Percentiles rank a stretch among this genome's conserved stretches.
Evolutionary conservation across 192 early-diverging fungal species (phyloP).

Genomic region (Pecoramyces ruminantium): DNA sequence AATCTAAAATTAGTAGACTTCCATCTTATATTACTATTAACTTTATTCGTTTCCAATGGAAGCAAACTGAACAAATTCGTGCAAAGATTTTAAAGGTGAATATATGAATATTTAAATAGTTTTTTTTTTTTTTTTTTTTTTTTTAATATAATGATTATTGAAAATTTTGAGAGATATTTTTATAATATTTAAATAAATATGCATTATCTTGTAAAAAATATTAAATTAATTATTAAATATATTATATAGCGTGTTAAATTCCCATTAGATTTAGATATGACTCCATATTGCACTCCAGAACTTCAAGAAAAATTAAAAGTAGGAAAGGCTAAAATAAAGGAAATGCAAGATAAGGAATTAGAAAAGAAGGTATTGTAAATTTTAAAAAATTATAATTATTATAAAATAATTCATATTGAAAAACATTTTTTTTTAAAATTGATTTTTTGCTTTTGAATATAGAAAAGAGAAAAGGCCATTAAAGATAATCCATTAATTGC

Average conservation of each 20-base stretch:
- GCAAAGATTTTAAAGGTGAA: slow-evolving; percentile 85
- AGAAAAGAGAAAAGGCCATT: slow-evolving; percentile 2
- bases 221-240: too few species aligned
- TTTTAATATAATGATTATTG: too few species aligned
- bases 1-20: slow-evolving; percentile 58
- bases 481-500: background rate
- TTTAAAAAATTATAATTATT: slow-evolving; percentile 5
- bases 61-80: slow-evolving; percentile 49
- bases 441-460: background rate
- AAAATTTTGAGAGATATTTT: too few species aligned
- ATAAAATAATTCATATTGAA: too few species aligned
- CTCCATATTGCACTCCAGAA: slow-evolving; percentile 70
- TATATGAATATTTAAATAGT: too few species aligned
- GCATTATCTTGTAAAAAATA: too few species aligned
- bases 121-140: too few species aligned
- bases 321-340: slow-evolving; percentile 32
- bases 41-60: slow-evolving; percentile 96
- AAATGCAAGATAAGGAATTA: slow-evolving; percentile 49
- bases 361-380: slow-evolving; percentile 16
- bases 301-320: slow-evolving; percentile 53
- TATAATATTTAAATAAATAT: too few species aligned
- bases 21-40: slow-evolving; percentile 73
- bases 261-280: slow-evolving; percentile 76
- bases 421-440: too few species aligned
- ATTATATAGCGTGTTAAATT: slow-evolving; percentile 79